Base-by-base conservation (phyloP, 768 basidiomycete species). In the Russula olivacea region DNA sequence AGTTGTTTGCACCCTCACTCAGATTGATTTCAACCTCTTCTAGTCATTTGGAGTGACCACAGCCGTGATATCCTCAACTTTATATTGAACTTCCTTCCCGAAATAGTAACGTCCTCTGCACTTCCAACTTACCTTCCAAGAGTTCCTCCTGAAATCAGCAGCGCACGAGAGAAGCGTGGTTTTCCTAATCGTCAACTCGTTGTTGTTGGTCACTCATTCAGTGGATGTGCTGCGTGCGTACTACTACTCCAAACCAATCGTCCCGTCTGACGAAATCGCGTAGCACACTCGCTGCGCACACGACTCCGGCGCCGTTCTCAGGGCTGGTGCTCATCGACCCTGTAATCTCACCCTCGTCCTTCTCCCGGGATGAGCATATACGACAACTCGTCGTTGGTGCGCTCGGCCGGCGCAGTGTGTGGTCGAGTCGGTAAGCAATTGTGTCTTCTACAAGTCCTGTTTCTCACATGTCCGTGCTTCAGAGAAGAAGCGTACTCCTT, bases 161-260 rank as follows among this genome's bases (percentile, higher is more conserved):
- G 74, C 2, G 59, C 68, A 19, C 81, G 89, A 43, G 70, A 72
- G 41, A 62, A 64, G 2, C 67, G 71, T 21, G 89, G 89, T 0
- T 84, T 85, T 69, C 64, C 50, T 2, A 65, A 74, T 5, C 80
- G 87, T 38, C 81, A 73, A n/a, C 69, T 93, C 2, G 76, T 93
- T 23, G 83, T 78, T 5, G 75, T 93, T 4, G 93, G 92, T 0
- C 94, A 97, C 71, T 94, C 92, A 0, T 85, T 91, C 57, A 91
- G 94, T 21, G 93, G 89, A 2, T 86, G 85, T 69, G 83, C 85
- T 2, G 79, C 83, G 86, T 91, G 70, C 69, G 89, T 78, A 52
- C 48, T 49, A 19, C 36, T 55, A 10, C 9, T 23, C 19, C 40
- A 32, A 51, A n/a, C 52, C 23, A n/a, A 36, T 23, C 41, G 43